phyloP scores from a whole-genome alignment of 2,329 filamentous ascomycete species.

The Colletotrichum camelliae region DNA sequence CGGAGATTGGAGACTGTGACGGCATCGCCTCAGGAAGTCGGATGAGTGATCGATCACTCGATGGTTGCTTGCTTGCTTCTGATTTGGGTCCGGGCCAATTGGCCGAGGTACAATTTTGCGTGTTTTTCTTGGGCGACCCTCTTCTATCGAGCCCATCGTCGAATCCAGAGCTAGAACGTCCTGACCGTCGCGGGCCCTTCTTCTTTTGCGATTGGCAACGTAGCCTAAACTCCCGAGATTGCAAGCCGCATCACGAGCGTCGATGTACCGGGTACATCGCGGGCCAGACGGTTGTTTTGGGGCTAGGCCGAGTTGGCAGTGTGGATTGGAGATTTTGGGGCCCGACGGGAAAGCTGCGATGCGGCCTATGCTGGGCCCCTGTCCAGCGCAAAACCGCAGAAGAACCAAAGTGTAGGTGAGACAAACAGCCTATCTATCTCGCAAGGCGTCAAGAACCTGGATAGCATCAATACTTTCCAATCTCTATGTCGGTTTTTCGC shows the following conservation, averaged over 20 bases:
- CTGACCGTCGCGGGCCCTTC: not conserved
- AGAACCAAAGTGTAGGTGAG: not conserved
- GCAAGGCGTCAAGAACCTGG: too few species aligned
- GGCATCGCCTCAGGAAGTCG: not conserved
- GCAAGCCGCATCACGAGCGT: slow-evolving; percentile 11
- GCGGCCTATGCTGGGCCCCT: not conserved
- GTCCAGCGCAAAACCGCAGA: not conserved
- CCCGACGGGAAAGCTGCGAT: not conserved
- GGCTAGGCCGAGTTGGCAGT: slow-evolving; percentile 18
- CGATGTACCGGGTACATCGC: slow-evolving; percentile 15
- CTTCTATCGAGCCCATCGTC: not conserved
- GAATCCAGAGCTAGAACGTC: not conserved
- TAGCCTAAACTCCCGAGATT: slow-evolving; percentile 22
- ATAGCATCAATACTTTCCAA: too few species aligned
- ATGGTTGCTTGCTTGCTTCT: not conserved
- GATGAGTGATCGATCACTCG: not conserved
- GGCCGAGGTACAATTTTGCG: slow-evolving; percentile 15
- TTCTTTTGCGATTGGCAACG: slow-evolving; percentile 13
- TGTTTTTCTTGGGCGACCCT: not conserved
- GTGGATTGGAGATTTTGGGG: slow-evolving; percentile 3
- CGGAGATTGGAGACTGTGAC: slow-evolving; percentile 19
- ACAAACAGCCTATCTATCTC: not conserved
- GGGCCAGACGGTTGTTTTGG: slow-evolving; percentile 14
- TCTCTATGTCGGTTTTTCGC: too few species aligned
- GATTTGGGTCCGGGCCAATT: slow-evolving; percentile 5